A percentile compares a stretch with the other conserved stretches of the same genome.
Evolutionary conservation across 768 basidiomycete genomes (phyloP).

Genomic region (Lactarius hengduanensis): DNA sequence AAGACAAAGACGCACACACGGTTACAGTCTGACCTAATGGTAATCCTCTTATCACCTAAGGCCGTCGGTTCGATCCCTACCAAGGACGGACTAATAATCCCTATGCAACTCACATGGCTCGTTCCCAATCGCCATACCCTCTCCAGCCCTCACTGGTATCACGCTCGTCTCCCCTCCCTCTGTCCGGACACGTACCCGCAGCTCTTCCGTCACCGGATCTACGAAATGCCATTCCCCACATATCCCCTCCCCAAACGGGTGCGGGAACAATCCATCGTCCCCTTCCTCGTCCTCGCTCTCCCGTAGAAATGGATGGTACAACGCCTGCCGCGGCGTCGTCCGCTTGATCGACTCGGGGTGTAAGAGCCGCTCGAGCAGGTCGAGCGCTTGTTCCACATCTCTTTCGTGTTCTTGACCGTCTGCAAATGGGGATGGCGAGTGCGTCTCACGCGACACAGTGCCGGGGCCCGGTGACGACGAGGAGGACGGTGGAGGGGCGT

Average conservation of each 20-base stretch:
- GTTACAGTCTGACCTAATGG: background rate
- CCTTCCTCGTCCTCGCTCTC: constrained; percentile 54
- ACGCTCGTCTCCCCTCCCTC: constrained; percentile 28
- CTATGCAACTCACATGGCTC: constrained; percentile 38
- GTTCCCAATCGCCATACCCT: constrained; percentile 37
- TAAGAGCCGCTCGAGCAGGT: constrained; percentile 71
- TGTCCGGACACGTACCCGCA: constrained; percentile 45
- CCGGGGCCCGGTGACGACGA: constrained; percentile 30
- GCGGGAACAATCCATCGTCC: constrained; percentile 70
- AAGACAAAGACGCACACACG: background rate
- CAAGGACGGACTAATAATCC: background rate
- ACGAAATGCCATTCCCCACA: constrained; percentile 61
- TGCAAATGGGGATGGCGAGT: constrained; percentile 33
- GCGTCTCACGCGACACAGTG: constrained; percentile 31
- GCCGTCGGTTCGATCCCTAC: background rate
- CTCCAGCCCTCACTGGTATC: constrained; percentile 31
- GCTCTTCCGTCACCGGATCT: constrained; percentile 59
- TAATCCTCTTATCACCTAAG: background rate
- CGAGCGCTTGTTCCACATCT: constrained; percentile 67
- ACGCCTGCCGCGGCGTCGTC: constrained; percentile 69
- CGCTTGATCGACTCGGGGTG: constrained; percentile 76
- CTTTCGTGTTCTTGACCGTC: constrained; percentile 44
- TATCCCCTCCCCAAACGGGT: constrained; percentile 63
- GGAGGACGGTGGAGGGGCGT: constrained; percentile 31
- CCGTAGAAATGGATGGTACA: constrained; percentile 76